Percentiles rank a stretch among this genome's conserved stretches.
phyloP scores from a whole-genome alignment of 805 yeast species.

The Saturnispora sekii region DNA sequence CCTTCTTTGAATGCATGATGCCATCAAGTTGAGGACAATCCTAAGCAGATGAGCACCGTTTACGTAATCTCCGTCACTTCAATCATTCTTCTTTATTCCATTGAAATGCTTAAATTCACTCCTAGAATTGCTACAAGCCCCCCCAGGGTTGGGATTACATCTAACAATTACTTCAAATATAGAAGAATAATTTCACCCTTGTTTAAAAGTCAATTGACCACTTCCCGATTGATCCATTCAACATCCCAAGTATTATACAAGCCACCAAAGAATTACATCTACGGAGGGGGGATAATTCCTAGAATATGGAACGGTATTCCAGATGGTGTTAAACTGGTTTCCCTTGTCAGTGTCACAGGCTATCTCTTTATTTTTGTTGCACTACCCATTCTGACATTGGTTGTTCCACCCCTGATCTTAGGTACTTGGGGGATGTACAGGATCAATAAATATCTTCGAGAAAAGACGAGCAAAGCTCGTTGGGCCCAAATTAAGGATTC shows the following conservation, averaged over 20 bases:
- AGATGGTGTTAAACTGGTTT: slow-evolving; percentile 22
- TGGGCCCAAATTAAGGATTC: slow-evolving; percentile 22
- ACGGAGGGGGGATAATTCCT: slow-evolving; percentile 9
- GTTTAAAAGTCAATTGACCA: not conserved
- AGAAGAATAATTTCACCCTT: too few species aligned
- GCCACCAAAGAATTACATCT: slow-evolving; percentile 19
- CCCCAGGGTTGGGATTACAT: too few species aligned
- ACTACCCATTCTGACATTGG: slow-evolving; percentile 23
- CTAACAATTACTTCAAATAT: too few species aligned
- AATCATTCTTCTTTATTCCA: too few species aligned
- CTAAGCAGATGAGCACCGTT: not conserved
- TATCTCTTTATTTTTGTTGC: slow-evolving; percentile 26
- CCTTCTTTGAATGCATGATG: not conserved
- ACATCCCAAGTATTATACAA: slow-evolving; percentile 7
- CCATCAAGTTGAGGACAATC: too few species aligned
- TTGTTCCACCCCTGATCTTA: slow-evolving; percentile 25
- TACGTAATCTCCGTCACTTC: too few species aligned
- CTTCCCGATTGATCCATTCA: not conserved
- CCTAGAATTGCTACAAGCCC: too few species aligned
- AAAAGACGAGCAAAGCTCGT: slow-evolving; percentile 13
- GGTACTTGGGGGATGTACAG: slow-evolving; percentile 18
- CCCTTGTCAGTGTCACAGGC: slow-evolving; percentile 20
- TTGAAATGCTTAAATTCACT: too few species aligned
- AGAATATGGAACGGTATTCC: slow-evolving; percentile 20
- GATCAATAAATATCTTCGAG: slow-evolving; percentile 9